A percentile compares a stretch with the other conserved stretches of the same genome.
Conservation (phyloP, 2,329 filamentous ascomycete genomes). For the Neoarthrinium moseri region DNA sequence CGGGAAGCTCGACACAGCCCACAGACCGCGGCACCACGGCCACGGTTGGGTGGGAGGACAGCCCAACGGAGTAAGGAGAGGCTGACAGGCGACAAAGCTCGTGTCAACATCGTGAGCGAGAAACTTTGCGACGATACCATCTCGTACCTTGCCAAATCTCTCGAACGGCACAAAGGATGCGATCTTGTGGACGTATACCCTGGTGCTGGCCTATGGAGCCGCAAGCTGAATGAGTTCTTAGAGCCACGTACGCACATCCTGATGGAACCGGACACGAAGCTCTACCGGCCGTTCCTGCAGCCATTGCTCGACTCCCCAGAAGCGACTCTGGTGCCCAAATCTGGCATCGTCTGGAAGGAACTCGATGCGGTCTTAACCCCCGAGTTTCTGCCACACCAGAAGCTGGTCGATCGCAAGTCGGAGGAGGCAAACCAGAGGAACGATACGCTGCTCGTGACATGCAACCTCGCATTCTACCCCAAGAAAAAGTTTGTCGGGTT, state of each 20-base stretch:
- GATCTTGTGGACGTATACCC: constrained; percentile 88
- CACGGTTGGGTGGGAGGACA: background rate
- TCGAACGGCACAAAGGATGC: constrained; percentile 71
- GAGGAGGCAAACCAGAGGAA: constrained; percentile 55
- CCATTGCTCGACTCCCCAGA: constrained; percentile 51
- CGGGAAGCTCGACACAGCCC: background rate
- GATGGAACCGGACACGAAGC: constrained; percentile 65
- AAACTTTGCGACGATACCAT: constrained; percentile 64
- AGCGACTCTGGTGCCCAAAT: constrained; percentile 51
- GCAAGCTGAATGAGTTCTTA: constrained; percentile 70
- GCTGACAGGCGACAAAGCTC: constrained; percentile 29
- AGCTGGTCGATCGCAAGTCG: constrained; percentile 32
- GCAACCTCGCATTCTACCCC: constrained; percentile 60
- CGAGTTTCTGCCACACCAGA: constrained; percentile 55
- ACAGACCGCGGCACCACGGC: background rate
- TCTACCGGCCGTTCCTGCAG: constrained; percentile 61
- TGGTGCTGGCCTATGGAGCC: constrained; percentile 75
- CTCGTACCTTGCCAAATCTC: constrained; percentile 64
- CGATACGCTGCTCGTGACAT: constrained; percentile 70
- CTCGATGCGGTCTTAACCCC: constrained; percentile 53
- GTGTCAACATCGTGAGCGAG: constrained; percentile 54
- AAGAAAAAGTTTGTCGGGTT: constrained; percentile 50
- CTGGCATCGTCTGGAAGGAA: constrained; percentile 60
- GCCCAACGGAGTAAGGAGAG: background rate
- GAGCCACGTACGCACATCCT: constrained; percentile 81